A percentile compares a stretch with the other conserved stretches of the same genome.
Evolutionary conservation across 768 basidiomycete species (phyloP).

Genomic region (Podaxis mareebaensis): DNA sequence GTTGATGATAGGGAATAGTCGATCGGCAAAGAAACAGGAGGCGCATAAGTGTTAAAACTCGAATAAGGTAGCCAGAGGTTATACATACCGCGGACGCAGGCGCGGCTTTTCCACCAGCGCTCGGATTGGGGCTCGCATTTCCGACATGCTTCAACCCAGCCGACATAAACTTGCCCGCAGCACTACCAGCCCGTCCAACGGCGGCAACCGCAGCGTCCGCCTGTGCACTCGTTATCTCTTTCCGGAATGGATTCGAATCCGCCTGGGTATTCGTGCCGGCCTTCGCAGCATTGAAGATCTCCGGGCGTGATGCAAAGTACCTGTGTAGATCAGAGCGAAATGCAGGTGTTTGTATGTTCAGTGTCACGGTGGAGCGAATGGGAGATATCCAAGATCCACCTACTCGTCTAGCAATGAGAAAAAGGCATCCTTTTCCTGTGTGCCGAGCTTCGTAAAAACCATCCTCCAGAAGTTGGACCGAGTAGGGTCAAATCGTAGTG

Average conservation of each 20-base stretch:
- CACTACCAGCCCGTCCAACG: constrained; percentile 27
- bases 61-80: not conserved
- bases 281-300: constrained; percentile 46
- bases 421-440: constrained; percentile 78
- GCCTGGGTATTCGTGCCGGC: constrained; percentile 16
- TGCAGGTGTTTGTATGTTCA: constrained; percentile 8
- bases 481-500: not conserved
- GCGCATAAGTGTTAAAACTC: not conserved
- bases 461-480: constrained; percentile 33
- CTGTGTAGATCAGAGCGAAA: constrained; percentile 32
- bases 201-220: constrained; percentile 25
- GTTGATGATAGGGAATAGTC: not conserved
- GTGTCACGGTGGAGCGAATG: constrained; percentile 14
- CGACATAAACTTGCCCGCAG: constrained; percentile 40
- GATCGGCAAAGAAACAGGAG: not conserved
- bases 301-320: constrained; percentile 74
- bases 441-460: constrained; percentile 70
- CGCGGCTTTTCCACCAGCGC: not conserved
- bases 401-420: constrained; percentile 82
- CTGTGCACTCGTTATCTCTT: constrained; percentile 23
- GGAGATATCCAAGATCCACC: constrained; percentile 22
- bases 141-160: constrained; percentile 41
- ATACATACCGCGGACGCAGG: constrained; percentile 1
- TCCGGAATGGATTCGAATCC: constrained; percentile 24
- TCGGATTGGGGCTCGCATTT: not conserved